phyloP scores from a whole-genome alignment of 2,329 filamentous ascomycete species.

The Penicillium thymicola region DNA sequence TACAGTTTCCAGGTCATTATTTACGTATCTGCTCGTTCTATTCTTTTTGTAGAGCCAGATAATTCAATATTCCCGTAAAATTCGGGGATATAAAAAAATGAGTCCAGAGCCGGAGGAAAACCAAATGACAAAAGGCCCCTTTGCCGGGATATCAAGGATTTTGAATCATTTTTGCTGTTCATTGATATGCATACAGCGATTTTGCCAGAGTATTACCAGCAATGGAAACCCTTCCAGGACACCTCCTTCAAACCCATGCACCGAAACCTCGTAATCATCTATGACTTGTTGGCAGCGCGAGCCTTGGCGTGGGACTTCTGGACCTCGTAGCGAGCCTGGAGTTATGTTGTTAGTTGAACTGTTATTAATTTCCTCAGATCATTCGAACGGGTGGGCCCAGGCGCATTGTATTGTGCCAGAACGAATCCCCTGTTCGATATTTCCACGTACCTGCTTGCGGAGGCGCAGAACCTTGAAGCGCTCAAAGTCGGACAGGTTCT shows the following conservation, averaged over 20 bases:
- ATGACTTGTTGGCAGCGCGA: slow-evolving; percentile 71
- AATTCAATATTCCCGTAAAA: slow-evolving; percentile 3
- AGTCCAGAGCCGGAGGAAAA: slow-evolving; percentile 18
- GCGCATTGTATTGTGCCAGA: slow-evolving; percentile 1
- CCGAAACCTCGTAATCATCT: slow-evolving; percentile 40
- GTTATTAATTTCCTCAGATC: slow-evolving; percentile 4
- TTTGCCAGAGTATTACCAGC: slow-evolving; percentile 39
- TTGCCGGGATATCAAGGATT: slow-evolving; percentile 41
- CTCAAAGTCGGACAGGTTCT: slow-evolving; percentile 95
- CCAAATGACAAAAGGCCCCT: slow-evolving; percentile 21
- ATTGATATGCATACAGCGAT: slow-evolving; percentile 42
- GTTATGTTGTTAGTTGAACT: slow-evolving; percentile 11
- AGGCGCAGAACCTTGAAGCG: slow-evolving; percentile 99
- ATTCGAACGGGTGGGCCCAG: not conserved
- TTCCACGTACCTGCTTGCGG: slow-evolving; percentile 84
- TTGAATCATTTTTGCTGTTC: slow-evolving; percentile 45
- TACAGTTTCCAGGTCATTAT: slow-evolving; percentile 7
- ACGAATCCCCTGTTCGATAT: not conserved
- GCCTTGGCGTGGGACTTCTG: slow-evolving; percentile 94
- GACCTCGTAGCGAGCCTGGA: slow-evolving; percentile 83
- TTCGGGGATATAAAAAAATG: slow-evolving; percentile 16
- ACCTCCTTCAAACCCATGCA: slow-evolving; percentile 45
- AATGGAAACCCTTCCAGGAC: slow-evolving; percentile 39
- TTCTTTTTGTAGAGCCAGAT: slow-evolving; percentile 11
- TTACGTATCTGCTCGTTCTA: slow-evolving; percentile 13